Base-by-base conservation (phyloP, 2,329 filamentous ascomycete genomes). In the Rhinocladiella similis region DNA sequence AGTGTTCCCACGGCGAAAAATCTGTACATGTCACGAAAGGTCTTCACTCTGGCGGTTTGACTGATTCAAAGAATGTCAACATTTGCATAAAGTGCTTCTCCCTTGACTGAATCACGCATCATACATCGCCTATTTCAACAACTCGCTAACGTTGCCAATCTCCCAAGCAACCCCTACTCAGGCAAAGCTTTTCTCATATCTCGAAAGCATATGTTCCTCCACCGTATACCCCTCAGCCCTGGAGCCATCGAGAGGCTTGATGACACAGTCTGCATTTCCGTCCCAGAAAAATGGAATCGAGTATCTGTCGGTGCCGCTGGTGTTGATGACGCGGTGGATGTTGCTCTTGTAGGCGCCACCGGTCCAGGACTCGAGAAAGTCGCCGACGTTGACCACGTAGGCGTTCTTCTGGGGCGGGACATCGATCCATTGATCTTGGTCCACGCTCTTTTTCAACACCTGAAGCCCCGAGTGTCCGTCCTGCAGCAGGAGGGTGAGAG, bases 201-300 rank as follows among this genome's bases (percentile, higher is more conserved):
- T 46, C 16, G 54, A 60, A 33, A 63, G 45, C 61, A 61, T 63
- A 29, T 61, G 58, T 50, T 59, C 55, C 38, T 61, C 58, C 19
- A 63, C 61, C 5, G 61, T 61, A 7, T 58, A 56, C 2, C 16
- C 6, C 38, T 58, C 54, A 7, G 56, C 56, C n/a, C 35, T 9
- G 9, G 54, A 61, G 1, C 50, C 55, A 33, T 61, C 60, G 19
- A 64, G 48, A 12, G 57, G 53, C 16, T 47, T 51, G 42, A 71
- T 61, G 12, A 67, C 58, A 62, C 63, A 70, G 39, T 81, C 77
- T 4, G 79, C 69, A 67, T 82, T 81, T 4, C 80, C 80, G 53
- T 79, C 78, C 53, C 82, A 77, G 67, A 83, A 84, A 50, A 83
- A 78, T 0, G 81, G 80, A n/a, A 84, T 72, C 5, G 77, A 81